Evolutionary conservation across 257 asterid species (phyloP), one percentile per base, ranked within the genome.

Genomic region (Ilex asprella): DNA sequence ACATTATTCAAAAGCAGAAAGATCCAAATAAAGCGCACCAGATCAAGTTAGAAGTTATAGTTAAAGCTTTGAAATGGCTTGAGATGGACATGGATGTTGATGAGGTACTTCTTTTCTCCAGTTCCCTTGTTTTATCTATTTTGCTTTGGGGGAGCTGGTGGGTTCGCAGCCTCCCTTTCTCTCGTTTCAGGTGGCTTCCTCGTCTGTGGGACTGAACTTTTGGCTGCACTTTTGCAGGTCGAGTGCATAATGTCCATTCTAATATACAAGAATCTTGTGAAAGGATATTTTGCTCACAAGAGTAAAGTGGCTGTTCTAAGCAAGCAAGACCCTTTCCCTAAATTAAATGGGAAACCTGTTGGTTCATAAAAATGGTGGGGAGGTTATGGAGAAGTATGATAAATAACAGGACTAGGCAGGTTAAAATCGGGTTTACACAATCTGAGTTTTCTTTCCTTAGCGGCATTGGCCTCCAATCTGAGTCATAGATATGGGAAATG

Each of bases 241-340:
- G 99, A 92, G 66, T 92, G 96, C 84, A 85, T 87, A 77, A 80
- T 87, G 86, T 67, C 97, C 16, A 92, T 87, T 70, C 84, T 89
- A 68, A 89, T 89, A 21, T 89, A 82, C 86, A 92, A 83, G 86
- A 89, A 85, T 79, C 89, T 89, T 21, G 72, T 92, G 61, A 92
- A 89, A 81, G 97, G 99, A 30, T 92, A 92, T 76, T 92, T 89
- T 66, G 99, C 97, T 58, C 97, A 92, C 82, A 89, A 92, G 79
- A 92, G 95, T 66, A 92, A 92, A 73, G 97, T 92, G 62, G 96
- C 73, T 56, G 97, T 92, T 67, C 64, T 89, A 56, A 89, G 97
- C 85, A 92, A 92, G 75, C 97, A 92, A 64, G 99, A 89, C 55
- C 97, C 99, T 59, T 92, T 92, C 75, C 99, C 97, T 11, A 89